Percentiles rank a stretch among this genome's conserved stretches.
phyloP scores from a whole-genome alignment of 805 yeast species.

The Wickerhamomyces ciferrii region DNA sequence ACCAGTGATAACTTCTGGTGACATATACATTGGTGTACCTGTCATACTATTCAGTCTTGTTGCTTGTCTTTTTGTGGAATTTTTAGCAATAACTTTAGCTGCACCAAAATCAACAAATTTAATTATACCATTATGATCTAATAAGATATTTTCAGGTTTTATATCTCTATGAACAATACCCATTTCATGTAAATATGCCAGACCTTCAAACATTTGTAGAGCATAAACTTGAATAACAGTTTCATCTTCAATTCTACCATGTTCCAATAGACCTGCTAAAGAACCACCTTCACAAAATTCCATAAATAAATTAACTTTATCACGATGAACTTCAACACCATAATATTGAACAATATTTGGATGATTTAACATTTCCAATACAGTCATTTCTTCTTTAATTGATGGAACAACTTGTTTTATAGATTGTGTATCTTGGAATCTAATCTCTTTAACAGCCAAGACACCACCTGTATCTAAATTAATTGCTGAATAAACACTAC shows the following conservation, averaged over 20 bases:
- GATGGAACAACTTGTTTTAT: constrained; percentile 81
- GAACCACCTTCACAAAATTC: constrained; percentile 97
- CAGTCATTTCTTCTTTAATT: constrained; percentile 95
- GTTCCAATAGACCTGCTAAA: constrained; percentile 74
- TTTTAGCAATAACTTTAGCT: constrained; percentile 79
- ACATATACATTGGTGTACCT: constrained; percentile 99
- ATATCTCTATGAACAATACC: constrained; percentile 97
- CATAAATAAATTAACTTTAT: constrained; percentile 93
- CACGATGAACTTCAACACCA: constrained; percentile 97
- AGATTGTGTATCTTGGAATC: constrained; percentile 83
- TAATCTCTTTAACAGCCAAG: constrained; percentile 94
- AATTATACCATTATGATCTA: constrained; percentile 89
- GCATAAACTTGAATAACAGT: constrained; percentile 87
- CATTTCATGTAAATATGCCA: constrained; percentile 88
- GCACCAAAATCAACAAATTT: constrained; percentile 98
- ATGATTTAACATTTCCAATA: constrained; percentile 88
- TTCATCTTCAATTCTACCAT: constrained; percentile 95
- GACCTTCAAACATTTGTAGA: constrained; percentile 88
- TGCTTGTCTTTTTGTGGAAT: constrained; percentile 36
- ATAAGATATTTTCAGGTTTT: constrained; percentile 87
- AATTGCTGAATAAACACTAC: constrained; percentile 87
- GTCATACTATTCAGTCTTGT: constrained; percentile 36
- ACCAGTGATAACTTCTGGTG: constrained; percentile 94
- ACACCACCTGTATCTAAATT: constrained; percentile 93
- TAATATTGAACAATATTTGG: constrained; percentile 95